Base-by-base conservation (phyloP, 2,329 filamentous ascomycete genomes). In the Ambrosiella beaveri region DNA sequence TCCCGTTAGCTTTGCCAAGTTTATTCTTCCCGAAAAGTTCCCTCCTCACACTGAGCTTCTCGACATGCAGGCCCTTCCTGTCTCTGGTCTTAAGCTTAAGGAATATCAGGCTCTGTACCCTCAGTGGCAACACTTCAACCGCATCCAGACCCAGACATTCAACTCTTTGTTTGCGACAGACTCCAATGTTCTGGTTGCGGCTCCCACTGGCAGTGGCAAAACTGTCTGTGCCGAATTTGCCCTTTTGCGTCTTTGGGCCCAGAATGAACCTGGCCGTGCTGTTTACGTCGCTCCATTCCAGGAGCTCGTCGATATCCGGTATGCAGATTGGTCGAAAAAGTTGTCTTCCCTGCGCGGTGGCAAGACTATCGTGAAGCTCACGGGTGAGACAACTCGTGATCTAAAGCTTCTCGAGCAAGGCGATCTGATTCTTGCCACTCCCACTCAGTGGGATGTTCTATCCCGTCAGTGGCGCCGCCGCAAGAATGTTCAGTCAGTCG, bases 141-240 rank as follows among this genome's bases (percentile, higher is more conserved):
- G 93, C 68, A 86, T 98, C 11, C 94, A 98, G 70, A 96, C 93
- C 0, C 93, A 98, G 68, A 88, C 88, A 0, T 98, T 97, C 75
- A 95, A 95, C 67, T 89, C 90, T 1, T 74, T 98, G 0, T 97
- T 88, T 68, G 84, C 86, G 53, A 86, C 87, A 0, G 87, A 97
- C 67, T 88, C 97, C 65, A 97, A 94, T 65, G 89, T 96, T 19
- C 88, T 98, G 62, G 74, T 98, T 62, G 90, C 88, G 51, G 85
- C 91, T n/a, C 85, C 93, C 1, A 90, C 90, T 7, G 91, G 93
- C 49, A 95, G 88, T 67, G 93, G 93, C 60, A 98, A 98, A 77
- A 97, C 93, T 1, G 83, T 96, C 1, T 97, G 93, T 67, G 93
- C 93, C 1, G 93, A 98, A 68, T 93, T 98, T 71, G 86, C 93